Conservation (phyloP, 331 rosid genomes). For the Stylosanthes scabra region DNA sequence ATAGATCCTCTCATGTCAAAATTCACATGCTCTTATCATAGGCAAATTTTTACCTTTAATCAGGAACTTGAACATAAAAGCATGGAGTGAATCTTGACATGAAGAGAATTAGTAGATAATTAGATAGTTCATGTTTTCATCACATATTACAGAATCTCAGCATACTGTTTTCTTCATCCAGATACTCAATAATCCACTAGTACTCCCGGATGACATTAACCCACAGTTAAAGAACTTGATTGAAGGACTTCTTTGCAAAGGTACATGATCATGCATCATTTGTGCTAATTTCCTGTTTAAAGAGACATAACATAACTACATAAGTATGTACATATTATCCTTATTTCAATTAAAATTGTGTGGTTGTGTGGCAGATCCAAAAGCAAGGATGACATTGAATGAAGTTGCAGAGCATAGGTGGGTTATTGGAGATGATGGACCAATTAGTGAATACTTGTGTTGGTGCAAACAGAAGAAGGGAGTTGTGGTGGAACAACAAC, state of each 20-base stretch:
- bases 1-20: neutral
- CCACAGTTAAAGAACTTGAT: slow-evolving; percentile 67
- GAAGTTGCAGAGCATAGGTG: slow-evolving; percentile 71
- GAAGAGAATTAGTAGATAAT: no score
- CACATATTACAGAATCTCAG: slow-evolving; percentile 26
- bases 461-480: slow-evolving; percentile 80
- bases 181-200: slow-evolving; percentile 82
- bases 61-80: no score
- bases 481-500: slow-evolving; percentile 18
- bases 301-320: neutral
- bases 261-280: slow-evolving; percentile 43
- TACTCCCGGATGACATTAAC: slow-evolving; percentile 72
- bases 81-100: no score
- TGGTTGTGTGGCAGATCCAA: slow-evolving; percentile 63
- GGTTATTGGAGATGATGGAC: slow-evolving; percentile 85
- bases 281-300: slow-evolving; percentile 14
- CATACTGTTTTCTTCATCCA: slow-evolving; percentile 44
- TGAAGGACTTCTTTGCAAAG: slow-evolving; percentile 95
- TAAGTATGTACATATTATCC: neutral
- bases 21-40: neutral
- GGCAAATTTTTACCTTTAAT: neutral
- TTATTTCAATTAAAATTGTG: neutral
- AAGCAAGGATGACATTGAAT: slow-evolving; percentile 67
- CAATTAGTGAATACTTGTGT: slow-evolving; percentile 67
- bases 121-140: slow-evolving; percentile 3